Evolutionary conservation across 2,329 filamentous ascomycete genomes (phyloP).

Genomic region (Clonostachys byssicola): DNA sequence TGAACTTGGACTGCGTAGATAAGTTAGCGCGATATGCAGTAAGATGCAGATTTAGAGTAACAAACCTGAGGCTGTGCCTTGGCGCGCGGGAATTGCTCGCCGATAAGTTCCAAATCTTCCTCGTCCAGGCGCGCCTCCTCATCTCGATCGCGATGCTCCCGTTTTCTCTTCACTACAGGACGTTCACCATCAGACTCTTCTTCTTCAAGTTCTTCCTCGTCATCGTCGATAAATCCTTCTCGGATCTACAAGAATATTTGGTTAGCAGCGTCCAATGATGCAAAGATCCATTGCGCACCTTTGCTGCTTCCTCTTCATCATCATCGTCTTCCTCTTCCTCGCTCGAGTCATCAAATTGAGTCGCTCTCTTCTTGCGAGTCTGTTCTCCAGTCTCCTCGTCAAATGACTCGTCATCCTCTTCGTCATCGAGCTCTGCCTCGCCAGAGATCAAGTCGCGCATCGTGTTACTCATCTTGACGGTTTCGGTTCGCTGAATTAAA

Average conservation of each 20-base stretch:
- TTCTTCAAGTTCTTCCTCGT: constrained; percentile 72
- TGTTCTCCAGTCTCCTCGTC: constrained; percentile 70
- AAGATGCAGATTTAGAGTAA: not conserved
- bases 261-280: not conserved
- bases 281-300: constrained; percentile 38
- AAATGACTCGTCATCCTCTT: constrained; percentile 80
- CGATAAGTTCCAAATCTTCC: constrained; percentile 93
- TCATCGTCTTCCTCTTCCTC: constrained; percentile 93
- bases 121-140: constrained; percentile 89
- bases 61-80: constrained; percentile 67
- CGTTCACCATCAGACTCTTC: constrained; percentile 51
- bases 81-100: constrained; percentile 64
- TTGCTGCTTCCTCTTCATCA: constrained; percentile 78
- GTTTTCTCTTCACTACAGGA: constrained; percentile 64
- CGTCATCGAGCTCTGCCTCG: constrained; percentile 80
- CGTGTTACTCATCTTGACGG: constrained; percentile 51
- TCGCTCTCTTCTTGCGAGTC: constrained; percentile 31
- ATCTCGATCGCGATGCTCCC: constrained; percentile 70
- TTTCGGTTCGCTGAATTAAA: not conserved
- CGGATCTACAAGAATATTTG: constrained; percentile 56
- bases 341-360: constrained; percentile 71
- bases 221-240: constrained; percentile 94
- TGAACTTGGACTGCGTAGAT: constrained; percentile 73
- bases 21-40: constrained; percentile 8
- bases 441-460: constrained; percentile 78